phyloP scores from a whole-genome alignment of 306 rosid species.

The Quercus wislizeni region DNA sequence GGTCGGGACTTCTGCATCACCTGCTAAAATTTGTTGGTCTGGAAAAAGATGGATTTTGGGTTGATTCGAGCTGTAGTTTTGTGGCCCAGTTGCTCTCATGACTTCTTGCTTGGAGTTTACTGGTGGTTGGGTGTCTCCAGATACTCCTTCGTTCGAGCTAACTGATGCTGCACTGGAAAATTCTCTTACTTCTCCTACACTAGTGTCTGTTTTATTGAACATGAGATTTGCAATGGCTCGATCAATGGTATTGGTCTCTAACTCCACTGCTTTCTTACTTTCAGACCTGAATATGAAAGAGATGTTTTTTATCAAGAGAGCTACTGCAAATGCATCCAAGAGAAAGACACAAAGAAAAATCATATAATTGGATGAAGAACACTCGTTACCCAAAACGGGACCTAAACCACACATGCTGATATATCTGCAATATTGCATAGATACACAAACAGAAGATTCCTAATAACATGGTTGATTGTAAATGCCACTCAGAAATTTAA shows the following conservation, averaged over 20 bases:
- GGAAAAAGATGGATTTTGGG: constrained; percentile 1
- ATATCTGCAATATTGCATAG: not conserved
- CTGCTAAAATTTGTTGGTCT: not conserved
- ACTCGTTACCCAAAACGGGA: not conserved
- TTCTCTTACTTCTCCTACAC: constrained; percentile 30
- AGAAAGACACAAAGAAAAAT: not conserved
- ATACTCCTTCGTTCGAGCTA: constrained; percentile 1
- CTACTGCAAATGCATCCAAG: constrained; percentile 2
- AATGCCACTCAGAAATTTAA: not conserved
- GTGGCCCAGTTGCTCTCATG: not conserved
- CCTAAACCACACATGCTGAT: not conserved
- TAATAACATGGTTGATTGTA: not conserved
- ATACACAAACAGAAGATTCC: not conserved
- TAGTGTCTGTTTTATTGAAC: constrained; percentile 54
- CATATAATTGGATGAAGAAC: not conserved
- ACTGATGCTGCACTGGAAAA: constrained; percentile 28
- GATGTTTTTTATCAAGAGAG: constrained; percentile 11
- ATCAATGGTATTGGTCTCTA: constrained; percentile 68
- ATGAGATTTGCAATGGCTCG: constrained; percentile 83
- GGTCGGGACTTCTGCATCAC: constrained; percentile 44
- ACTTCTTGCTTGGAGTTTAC: constrained; percentile 20
- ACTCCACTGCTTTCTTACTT: constrained; percentile 40
- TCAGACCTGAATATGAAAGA: constrained; percentile 39
- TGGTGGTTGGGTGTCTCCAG: not conserved
- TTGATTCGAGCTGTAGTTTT: constrained; percentile 4